Evolutionary conservation across 305 asterid genomes (phyloP), one percentile per base, ranked within the genome.

Genomic region (Andrographis paniculata): DNA sequence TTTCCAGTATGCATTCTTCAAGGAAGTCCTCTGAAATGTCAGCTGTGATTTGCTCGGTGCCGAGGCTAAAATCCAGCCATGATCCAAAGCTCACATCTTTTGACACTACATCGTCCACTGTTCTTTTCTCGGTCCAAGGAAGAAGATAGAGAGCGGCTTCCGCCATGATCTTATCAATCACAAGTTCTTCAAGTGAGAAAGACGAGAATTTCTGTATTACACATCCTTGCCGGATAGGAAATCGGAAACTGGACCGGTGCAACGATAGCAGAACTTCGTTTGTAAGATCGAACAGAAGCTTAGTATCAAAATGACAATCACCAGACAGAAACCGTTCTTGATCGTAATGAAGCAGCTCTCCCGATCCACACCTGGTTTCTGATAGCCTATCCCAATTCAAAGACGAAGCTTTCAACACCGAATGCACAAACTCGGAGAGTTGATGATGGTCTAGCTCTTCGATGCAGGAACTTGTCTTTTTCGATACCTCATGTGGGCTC

Each of bases 241-340:
- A 59, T 56, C 69, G 55, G 62, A 73, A 63, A 22, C 67, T 63
- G 44, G 30, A 61, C 45, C 47, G 37, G 62, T 69, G 63, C 45
- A 72, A 52, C 51, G 72, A 71, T 36, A 64, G 15, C 27, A 88
- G 45, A 23, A 76, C 73, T 74, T 88, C 89, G 35, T 82, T 73
- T 38, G 78, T 75, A 55, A 58, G 80, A 53, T 88, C 87, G 16
- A 84, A 77, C 15, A 82, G 77, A 63, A 84, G 87, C 63, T 74
- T 75, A 19, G 79, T 71, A 49, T 77, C 80, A 21, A 62, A 60
- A 24, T 53, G 55, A 44, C 75, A 58, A 42, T 76, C 74, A 10
- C 49, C 20, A 35, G 70, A 70, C 28, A 62, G 71, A 20, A 67
- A 69, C 50, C 66, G 82, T 59, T 69, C 70, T 45, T 65, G 85